Evolutionary conservation across 208 protist genomes (phyloP).

Genomic region (Angomonas ambiguus): DNA sequence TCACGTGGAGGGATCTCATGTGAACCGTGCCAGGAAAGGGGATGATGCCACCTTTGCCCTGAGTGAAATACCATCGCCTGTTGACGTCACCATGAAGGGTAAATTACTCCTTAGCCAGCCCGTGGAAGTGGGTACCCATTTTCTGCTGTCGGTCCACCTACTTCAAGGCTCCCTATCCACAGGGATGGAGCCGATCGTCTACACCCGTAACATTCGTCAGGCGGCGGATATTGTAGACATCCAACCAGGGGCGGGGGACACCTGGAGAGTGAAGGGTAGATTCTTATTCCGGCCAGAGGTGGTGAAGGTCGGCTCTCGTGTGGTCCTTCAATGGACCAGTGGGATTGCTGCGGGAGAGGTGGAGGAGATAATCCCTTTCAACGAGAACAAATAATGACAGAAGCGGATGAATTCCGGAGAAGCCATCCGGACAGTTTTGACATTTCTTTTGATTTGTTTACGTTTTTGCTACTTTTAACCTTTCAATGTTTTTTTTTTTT

Average conservation of each 20-base stretch:
- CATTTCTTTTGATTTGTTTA: conserved; percentile 7
- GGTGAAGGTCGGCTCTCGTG: conserved; percentile 35
- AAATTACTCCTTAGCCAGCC: conserved; percentile 47
- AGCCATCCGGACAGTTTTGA: too few relatives aligned
- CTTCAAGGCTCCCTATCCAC: conserved; percentile 50
- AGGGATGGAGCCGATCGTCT: conserved; percentile 70
- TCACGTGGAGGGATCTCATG: conserved; percentile 89
- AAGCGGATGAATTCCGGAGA: too few relatives aligned
- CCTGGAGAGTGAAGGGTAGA: conserved; percentile 22
- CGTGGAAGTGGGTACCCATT: conserved; percentile 18
- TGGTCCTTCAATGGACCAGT: conserved; percentile 74
- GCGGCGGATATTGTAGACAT: conserved; percentile 39
- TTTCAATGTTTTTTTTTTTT: neutral
- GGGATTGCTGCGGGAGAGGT: conserved; percentile 65
- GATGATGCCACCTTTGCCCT: conserved; percentile 92
- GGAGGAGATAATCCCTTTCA: conserved; percentile 8
- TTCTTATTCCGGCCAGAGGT: conserved; percentile 83
- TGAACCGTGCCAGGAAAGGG: conserved; percentile 80
- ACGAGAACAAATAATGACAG: conserved; percentile 15
- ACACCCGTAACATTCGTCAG: conserved; percentile 74
- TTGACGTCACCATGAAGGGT: conserved; percentile 62
- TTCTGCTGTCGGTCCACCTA: conserved; percentile 40
- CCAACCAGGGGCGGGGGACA: neutral
- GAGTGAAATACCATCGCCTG: conserved; percentile 54
- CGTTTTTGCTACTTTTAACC: neutral